These are phyloP conservation scores for Stephanodiscus minutulus DNA, from an alignment of 108 stramenopile genomes.

Conservation along the genomic window DNA sequence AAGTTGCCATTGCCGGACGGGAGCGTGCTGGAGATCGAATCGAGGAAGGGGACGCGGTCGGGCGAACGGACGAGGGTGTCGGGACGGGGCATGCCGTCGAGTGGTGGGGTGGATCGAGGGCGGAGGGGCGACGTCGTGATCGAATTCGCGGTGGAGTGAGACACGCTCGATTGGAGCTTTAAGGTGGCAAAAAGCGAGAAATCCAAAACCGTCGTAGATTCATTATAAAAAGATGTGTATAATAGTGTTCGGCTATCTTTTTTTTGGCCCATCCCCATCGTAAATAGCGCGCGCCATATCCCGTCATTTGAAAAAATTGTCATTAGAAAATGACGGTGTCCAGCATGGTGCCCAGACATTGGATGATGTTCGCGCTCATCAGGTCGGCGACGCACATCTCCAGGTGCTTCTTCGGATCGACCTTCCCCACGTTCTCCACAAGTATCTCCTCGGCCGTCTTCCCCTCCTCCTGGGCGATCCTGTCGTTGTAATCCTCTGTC, in stretches of 20 bases:
- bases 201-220: too few relatives aligned
- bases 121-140: constrained; percentile 67
- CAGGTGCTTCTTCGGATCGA: constrained; percentile 96
- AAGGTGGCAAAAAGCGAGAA: too few relatives aligned
- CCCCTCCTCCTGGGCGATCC: constrained; percentile 86
- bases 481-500: constrained; percentile 93
- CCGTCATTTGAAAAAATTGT: neutral
- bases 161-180: too few relatives aligned
- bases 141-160: constrained; percentile 50
- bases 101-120: constrained; percentile 51
- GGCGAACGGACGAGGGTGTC: constrained; percentile 53
- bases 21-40: constrained; percentile 48
- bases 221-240: too few relatives aligned
- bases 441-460: constrained; percentile 79
- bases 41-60: constrained; percentile 44
- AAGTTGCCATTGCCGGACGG: constrained; percentile 70
- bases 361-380: constrained; percentile 97
- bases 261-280: too few relatives aligned
- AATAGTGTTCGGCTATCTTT: too few relatives aligned
- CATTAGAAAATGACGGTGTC: constrained; percentile 96
- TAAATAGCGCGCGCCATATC: neutral
- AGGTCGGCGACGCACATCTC: constrained; percentile 88
- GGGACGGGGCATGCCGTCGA: constrained; percentile 74
- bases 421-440: constrained; percentile 95
- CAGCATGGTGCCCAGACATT: constrained; percentile 97